These are phyloP conservation scores for Dillenia turbinata DNA, from an alignment of 164 flowering plant genomes.

Conservation along the genomic window DNA sequence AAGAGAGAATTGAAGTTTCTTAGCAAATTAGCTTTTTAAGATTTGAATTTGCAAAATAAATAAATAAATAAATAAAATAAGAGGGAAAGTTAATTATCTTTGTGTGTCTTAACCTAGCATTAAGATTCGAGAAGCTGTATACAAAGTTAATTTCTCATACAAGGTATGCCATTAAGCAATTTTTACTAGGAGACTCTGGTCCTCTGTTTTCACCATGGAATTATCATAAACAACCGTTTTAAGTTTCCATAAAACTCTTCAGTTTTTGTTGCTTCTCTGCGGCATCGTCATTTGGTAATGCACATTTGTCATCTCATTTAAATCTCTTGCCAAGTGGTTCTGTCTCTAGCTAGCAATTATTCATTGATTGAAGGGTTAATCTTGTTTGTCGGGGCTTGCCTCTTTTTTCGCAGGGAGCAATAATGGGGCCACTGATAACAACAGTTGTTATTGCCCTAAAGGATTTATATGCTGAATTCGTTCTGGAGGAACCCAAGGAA, in stretches of 20 bases:
- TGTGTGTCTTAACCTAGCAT: no score
- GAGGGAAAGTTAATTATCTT: no score
- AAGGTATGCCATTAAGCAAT: neutral
- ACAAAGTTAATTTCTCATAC: no score
- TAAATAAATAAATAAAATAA: no score
- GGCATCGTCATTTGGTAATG: neutral
- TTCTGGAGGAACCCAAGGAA: slow-evolving; percentile 56
- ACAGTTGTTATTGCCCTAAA: slow-evolving; percentile 85
- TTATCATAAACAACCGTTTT: neutral
- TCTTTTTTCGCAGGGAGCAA: slow-evolving; percentile 66
- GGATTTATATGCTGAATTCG: slow-evolving; percentile 83
- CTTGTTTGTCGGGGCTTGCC: neutral
- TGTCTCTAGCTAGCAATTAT: neutral
- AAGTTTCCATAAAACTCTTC: no score
- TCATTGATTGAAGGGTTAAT: neutral
- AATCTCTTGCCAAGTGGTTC: neutral
- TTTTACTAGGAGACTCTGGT: neutral
- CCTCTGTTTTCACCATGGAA: neutral
- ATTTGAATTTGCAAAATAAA: no score
- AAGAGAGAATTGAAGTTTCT: no score
- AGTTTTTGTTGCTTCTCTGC: neutral
- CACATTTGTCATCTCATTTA: neutral
- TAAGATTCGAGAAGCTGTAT: no score
- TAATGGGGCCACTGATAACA: slow-evolving; percentile 89
- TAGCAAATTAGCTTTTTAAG: no score